Base-by-base conservation (phyloP, 2,329 filamentous ascomycete species). In the Fusarium beomiforme region DNA sequence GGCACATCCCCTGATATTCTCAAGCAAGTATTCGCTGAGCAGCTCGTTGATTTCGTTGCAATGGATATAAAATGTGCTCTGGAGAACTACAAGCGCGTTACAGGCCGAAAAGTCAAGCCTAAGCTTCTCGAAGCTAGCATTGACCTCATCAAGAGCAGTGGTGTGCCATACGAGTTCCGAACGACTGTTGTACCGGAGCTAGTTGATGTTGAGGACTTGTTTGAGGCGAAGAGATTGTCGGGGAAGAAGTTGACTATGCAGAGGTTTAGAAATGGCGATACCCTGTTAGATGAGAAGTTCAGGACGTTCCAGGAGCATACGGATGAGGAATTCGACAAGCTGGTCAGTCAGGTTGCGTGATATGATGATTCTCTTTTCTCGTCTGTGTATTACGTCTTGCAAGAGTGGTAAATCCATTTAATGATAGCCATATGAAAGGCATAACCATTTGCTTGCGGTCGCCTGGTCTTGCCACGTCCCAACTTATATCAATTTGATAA, bases 41-140 rank as follows among this genome's bases (percentile, higher is more conserved):
- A 54, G 1, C 61, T 75, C 3, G 57, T 72, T 9, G 65, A 69
- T 12, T 75, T 75, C 10, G 63, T 73, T 2, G 74, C 74, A 0
- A 75, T 75, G 74, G 74, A 76, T 3, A 75, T 75, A 17, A 75
- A 75, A 19, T 75, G 74, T 19, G 74, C 72, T 0, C 6, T 75
- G 6, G 70, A 76, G 17, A 75, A 75, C 2, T 75, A 75, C 41
- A 73, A 73, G 49, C 69, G 56, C 0, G 72, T 75, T 10, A 63
- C 73, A 0, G 74, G 74, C 1, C 46, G 50, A 16, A 75, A 62
- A 33, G 59, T 75, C 17, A 70, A 64, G 21, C 72, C 74, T 0
- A 72, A 59, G 16, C 23, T 69, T 2, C 50, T 76, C 0, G 55
- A 75, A n/a, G 26, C 56, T 0, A 75, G 73, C 2, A 76, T 75